These are phyloP conservation scores for Inga leiocalycina DNA, from an alignment of 306 rosid species.

Conservation along the genomic window DNA sequence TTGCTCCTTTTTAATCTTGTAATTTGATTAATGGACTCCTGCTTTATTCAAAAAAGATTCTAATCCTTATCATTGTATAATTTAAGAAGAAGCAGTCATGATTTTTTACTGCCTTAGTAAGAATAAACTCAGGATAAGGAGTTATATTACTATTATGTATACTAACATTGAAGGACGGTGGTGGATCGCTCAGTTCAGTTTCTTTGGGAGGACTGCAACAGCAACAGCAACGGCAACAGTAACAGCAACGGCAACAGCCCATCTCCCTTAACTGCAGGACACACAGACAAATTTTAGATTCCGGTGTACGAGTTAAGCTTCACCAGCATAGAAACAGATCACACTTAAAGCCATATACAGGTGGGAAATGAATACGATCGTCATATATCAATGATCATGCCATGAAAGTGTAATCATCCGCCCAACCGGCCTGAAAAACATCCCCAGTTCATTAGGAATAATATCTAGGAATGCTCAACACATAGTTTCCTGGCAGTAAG, in stretches of 20 bases:
- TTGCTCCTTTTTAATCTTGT: not conserved
- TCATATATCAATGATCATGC: conserved; percentile 8
- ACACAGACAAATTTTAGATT: conserved; percentile 34
- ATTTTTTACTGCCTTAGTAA: not conserved
- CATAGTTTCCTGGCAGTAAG: not conserved
- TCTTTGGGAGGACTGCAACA: conserved; percentile 72
- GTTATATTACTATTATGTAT: not conserved
- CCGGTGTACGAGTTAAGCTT: conserved; percentile 41
- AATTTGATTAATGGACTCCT: not conserved
- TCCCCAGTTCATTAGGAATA: not conserved
- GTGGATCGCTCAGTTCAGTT: conserved; percentile 52
- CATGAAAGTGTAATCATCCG: not conserved
- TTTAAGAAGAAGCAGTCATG: not conserved
- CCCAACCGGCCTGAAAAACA: not conserved
- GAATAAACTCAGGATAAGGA: not conserved
- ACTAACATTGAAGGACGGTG: conserved; percentile 67
- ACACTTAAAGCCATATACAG: not conserved
- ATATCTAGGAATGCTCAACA: not conserved
- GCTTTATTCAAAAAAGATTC: not conserved
- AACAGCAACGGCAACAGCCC: conserved; percentile 84
- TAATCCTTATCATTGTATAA: not conserved
- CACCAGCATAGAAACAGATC: conserved; percentile 26
- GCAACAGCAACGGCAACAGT: conserved; percentile 63
- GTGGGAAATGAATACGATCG: not conserved
- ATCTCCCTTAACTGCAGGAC: conserved; percentile 52